phyloP scores from a whole-genome alignment of 208 protist genomes.

The Porcisia hertigi region DNA sequence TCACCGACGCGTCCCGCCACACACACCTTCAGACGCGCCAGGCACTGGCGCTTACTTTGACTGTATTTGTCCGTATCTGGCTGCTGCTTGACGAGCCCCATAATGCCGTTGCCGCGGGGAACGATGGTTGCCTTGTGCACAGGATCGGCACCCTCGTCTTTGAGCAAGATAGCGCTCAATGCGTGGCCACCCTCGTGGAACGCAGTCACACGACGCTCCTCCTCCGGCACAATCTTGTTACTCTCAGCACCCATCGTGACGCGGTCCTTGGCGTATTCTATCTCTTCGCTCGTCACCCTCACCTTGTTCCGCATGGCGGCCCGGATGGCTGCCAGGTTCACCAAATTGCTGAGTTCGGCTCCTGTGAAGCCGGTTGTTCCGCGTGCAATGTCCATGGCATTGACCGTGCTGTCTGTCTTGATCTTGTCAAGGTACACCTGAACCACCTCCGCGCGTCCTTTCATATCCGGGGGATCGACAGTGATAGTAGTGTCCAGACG shows the following conservation, averaged over 20 bases:
- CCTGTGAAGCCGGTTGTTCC: constrained; percentile 91
- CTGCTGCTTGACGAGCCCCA: constrained; percentile 91
- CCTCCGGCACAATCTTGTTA: constrained; percentile 82
- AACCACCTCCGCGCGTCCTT: constrained; percentile 84
- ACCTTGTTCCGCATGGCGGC: constrained; percentile 83
- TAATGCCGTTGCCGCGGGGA: constrained; percentile 88
- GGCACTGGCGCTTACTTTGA: constrained; percentile 82
- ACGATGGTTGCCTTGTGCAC: constrained; percentile 94
- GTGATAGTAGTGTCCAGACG: constrained; percentile 88
- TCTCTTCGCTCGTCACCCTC: constrained; percentile 73
- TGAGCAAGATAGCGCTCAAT: constrained; percentile 80
- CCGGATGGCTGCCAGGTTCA: constrained; percentile 93
- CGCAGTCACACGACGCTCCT: constrained; percentile 86
- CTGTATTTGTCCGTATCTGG: constrained; percentile 89
- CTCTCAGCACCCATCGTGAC: constrained; percentile 92
- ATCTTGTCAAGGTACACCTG: constrained; percentile 91
- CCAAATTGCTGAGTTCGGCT: constrained; percentile 91
- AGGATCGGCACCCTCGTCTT: constrained; percentile 76
- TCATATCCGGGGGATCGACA: constrained; percentile 91
- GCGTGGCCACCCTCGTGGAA: constrained; percentile 91
- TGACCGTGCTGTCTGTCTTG: constrained; percentile 60
- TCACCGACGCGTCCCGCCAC: constrained; percentile 94
- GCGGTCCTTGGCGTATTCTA: constrained; percentile 92
- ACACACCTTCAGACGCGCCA: constrained; percentile 85
- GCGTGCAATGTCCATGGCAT: constrained; percentile 81